phyloP scores from a whole-genome alignment of 257 asterid species.

The Eustoma russellianum region DNA sequence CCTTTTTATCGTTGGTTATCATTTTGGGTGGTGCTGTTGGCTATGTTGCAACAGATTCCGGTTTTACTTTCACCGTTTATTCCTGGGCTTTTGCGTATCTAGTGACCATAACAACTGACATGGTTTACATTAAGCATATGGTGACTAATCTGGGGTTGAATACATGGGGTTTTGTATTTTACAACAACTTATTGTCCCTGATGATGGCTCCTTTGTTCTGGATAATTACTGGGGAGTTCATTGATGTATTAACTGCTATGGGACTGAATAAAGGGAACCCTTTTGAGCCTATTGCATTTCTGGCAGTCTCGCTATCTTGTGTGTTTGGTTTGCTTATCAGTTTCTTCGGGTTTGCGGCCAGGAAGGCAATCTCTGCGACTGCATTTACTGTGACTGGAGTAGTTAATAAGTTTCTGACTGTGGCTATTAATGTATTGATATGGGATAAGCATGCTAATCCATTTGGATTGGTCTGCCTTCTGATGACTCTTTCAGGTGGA shows the following conservation, averaged over 20 bases:
- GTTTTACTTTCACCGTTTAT: conserved; percentile 73
- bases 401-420: conserved; percentile 91
- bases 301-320: conserved; percentile 79
- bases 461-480: conserved; percentile 77
- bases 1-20: conserved; percentile 54
- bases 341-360: conserved; percentile 93
- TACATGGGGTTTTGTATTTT: conserved; percentile 92
- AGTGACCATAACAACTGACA: conserved; percentile 91
- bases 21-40: conserved; percentile 83
- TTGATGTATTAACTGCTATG: conserved; percentile 50
- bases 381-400: conserved; percentile 95
- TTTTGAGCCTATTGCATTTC: conserved; percentile 49
- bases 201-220: conserved; percentile 95
- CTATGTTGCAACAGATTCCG: conserved; percentile 85
- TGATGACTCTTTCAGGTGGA: conserved; percentile 76
- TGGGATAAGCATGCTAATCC: conserved; percentile 99
- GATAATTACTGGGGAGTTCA: conserved; percentile 84
- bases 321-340: conserved; percentile 92
- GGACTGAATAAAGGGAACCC: conserved; percentile 36
- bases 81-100: conserved; percentile 93
- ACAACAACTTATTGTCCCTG: conserved; percentile 75
- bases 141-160: conserved; percentile 89
- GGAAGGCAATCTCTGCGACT: conserved; percentile 94
- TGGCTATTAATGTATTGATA: conserved; percentile 79
- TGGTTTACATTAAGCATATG: conserved; percentile 98